Base-by-base conservation (phyloP, 2,329 filamentous ascomycete species). In the Colletotrichum filicis region DNA sequence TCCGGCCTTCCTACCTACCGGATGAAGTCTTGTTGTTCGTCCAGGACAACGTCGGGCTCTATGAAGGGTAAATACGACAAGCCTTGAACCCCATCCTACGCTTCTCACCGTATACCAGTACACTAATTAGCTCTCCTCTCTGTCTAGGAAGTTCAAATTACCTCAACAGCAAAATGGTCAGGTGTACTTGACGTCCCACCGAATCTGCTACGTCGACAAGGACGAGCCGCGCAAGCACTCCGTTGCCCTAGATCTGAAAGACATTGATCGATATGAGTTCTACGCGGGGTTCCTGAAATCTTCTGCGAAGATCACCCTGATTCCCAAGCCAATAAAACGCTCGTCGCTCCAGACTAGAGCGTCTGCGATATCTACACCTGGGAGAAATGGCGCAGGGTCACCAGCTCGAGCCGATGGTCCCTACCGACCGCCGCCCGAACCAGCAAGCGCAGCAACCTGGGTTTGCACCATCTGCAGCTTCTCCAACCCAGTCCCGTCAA, bases 21-120 rank as follows among this genome's bases (percentile, higher is more conserved):
- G 97, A 98, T 87, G 97, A 99, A 89, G 93, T 94, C 77, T 88
- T 98, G 67, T 89, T 99, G 73, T 98, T 98, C 85, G 96, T 99
- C 71, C 96, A 98, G 86, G 95, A 98, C 88, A 95, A 95, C 82
- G 95, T 99, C 79, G 97, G 97, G 77, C 88, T 99, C 74, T 99
- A 99, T 86, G 95, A 98, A 88, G 97, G 97, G 95, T 97, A 88
- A 65, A 49, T 22, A 49, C 22, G n/a, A 32, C 3, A 1, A 35
- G 19, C 1, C 37, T 5, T 16, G 30, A 12, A 35, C 1, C 14
- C 14, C 53, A 14, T 35, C n/a, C 49, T 4, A 7, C 6, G 3
- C 53, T 2, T 37, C n/a, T n/a, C 26, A 22, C 22, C 52, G 4
- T 9, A 14, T 8, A 8, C 42, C 9, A 49, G 16, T 4, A 49